phyloP scores from a whole-genome alignment of 345 rosid genomes.

The Moricandia arvensis region DNA sequence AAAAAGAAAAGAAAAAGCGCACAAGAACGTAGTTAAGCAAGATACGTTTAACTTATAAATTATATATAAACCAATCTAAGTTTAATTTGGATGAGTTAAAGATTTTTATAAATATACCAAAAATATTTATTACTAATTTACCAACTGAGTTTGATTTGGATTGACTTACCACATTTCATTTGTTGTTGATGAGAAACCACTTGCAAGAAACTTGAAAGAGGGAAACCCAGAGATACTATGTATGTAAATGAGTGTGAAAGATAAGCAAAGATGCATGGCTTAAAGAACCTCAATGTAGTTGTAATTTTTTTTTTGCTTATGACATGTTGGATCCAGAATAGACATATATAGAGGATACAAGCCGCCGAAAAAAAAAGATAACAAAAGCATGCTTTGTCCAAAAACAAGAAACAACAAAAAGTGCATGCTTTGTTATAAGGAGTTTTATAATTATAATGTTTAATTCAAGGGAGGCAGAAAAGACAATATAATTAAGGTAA shows the following conservation, averaged over 20 bases:
- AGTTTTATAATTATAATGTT: slow-evolving; percentile 25
- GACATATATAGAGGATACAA: slow-evolving; percentile 6
- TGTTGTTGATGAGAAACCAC: neutral
- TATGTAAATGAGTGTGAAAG: neutral
- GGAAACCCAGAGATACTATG: slow-evolving; percentile 4
- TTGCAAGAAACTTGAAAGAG: slow-evolving; percentile 15
- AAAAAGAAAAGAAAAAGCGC: neutral
- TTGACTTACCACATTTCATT: slow-evolving; percentile 23
- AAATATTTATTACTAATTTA: neutral
- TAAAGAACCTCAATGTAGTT: slow-evolving; percentile 4
- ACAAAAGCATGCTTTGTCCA: slow-evolving; percentile 26
- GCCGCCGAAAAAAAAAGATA: slow-evolving; percentile 17
- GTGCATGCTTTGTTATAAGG: neutral
- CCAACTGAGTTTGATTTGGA: neutral
- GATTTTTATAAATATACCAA: neutral
- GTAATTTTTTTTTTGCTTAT: neutral
- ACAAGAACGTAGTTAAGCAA: neutral
- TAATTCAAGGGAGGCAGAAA: slow-evolving; percentile 15
- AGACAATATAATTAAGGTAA: slow-evolving; percentile 4
- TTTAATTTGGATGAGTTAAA: neutral
- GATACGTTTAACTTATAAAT: neutral
- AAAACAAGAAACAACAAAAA: neutral
- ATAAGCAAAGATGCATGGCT: neutral
- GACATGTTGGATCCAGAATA: slow-evolving; percentile 14
- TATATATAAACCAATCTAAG: neutral